These are phyloP conservation scores for Peronospora destructor DNA, from an alignment of 352 stramenopile genomes.

Conservation along the genomic window DNA sequence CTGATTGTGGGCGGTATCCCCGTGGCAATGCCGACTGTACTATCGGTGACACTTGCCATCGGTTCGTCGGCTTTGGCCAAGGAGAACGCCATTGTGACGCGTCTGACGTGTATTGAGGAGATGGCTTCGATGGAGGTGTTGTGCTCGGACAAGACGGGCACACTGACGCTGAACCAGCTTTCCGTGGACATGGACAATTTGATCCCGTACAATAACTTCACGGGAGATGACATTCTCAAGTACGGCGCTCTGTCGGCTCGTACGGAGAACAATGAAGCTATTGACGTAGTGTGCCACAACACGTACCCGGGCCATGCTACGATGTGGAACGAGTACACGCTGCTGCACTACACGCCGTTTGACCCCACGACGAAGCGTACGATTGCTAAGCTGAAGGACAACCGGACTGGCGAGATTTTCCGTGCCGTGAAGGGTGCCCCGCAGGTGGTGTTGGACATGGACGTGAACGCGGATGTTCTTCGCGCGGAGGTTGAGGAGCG, in stretches of 20 bases:
- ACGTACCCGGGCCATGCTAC: slow-evolving; percentile 76
- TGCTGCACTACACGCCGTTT: slow-evolving; percentile 79
- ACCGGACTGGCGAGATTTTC: slow-evolving; percentile 77
- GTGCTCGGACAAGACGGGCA: slow-evolving; percentile 94
- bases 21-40: slow-evolving; percentile 91
- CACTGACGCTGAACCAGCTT: slow-evolving; percentile 93
- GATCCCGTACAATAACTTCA: slow-evolving; percentile 67
- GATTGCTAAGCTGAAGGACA: slow-evolving; percentile 85
- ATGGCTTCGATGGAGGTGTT: slow-evolving; percentile 90
- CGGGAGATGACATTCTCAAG: slow-evolving; percentile 50
- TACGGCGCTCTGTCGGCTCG: slow-evolving; percentile 51
- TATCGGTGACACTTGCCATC: slow-evolving; percentile 88
- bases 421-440: slow-evolving; percentile 89
- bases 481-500: slow-evolving; percentile 61
- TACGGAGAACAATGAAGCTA: slow-evolving; percentile 73
- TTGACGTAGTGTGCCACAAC: slow-evolving; percentile 68
- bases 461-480: slow-evolving; percentile 47
- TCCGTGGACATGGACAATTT: slow-evolving; percentile 88
- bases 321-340: slow-evolving; percentile 67
- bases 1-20: slow-evolving; percentile 90
- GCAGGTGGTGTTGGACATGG: slow-evolving; percentile 87
- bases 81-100: slow-evolving; percentile 89
- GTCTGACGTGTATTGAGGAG: slow-evolving; percentile 89
- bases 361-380: slow-evolving; percentile 87
- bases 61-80: slow-evolving; percentile 84